Evolutionary conservation across 257 asterid species (phyloP), one percentile per base, ranked within the genome.

Genomic region (Ehretia macrophylla): DNA sequence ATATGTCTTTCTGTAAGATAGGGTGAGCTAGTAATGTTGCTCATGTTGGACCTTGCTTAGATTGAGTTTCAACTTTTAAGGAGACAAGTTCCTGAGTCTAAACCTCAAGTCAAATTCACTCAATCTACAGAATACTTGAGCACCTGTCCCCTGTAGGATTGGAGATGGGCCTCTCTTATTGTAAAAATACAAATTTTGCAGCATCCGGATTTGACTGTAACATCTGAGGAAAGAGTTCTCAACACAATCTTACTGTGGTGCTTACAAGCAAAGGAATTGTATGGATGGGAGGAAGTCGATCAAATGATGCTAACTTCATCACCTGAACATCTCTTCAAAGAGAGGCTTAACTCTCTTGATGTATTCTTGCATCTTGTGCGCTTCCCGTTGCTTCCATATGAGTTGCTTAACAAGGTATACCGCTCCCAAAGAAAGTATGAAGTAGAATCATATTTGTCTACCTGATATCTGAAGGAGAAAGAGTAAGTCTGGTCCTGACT

Each of bases 181-280:
- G 16, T 42, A 42, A 42, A 51, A 67, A 17, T 42, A 32, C 46
- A 17, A 58, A n/a, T 69, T 72, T 67, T 74, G 73, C 96, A 93
- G 99, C 94, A 86, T 83, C 85, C 91, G 10, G 99, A 86, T 67
- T 76, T 93, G 87, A 89, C 97, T 4, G 94, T 89, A 60, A 93
- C 97, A 18, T 85, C 95, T 14, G 99, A 93, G 75, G 99, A 93
- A 74, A 81, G 96, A 71, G 86, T 93, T 69, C 88, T 93, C 55
- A 86, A 79, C 76, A 96, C 99, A 64, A 72, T 89, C 68, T 73
- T 93, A 49, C 79, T 78, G 32, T 93, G 97, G 96, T 80, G 87
- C 64, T 68, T 82, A 66, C 76, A 85, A 76, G 81, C 87, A 49
- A 75, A 79, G 55, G 96, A 85, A 66, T 62, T 77, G 69, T 59